These are phyloP conservation scores for Podaxis rugospora DNA, from an alignment of 768 basidiomycete species.

Conservation along the genomic window DNA sequence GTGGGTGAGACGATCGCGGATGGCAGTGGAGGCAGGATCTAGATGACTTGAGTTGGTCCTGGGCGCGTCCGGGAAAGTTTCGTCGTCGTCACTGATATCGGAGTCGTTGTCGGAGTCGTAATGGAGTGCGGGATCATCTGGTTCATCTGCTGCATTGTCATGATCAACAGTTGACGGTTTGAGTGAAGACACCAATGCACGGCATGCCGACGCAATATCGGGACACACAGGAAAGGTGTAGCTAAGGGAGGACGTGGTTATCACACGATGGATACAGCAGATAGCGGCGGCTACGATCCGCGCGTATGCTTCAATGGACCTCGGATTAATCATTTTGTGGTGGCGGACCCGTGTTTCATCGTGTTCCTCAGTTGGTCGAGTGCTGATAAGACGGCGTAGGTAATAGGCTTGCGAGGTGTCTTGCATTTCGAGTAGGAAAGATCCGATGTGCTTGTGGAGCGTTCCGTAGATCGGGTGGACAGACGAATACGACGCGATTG, in stretches of 20 bases:
- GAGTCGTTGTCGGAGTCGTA: background rate
- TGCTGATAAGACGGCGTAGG: slow-evolving; percentile 12
- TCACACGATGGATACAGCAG: background rate
- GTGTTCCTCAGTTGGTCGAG: slow-evolving; percentile 12
- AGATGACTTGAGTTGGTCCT: background rate
- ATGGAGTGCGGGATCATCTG: background rate
- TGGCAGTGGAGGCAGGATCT: background rate
- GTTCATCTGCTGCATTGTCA: background rate
- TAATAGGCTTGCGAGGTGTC: background rate
- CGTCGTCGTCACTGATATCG: background rate
- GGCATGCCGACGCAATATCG: background rate
- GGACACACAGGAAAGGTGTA: background rate
- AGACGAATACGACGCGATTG: background rate
- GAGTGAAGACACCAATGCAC: background rate
- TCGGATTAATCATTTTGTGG: slow-evolving; percentile 6
- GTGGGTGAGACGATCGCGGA: background rate
- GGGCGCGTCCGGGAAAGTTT: background rate
- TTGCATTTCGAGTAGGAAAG: background rate
- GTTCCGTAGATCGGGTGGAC: background rate
- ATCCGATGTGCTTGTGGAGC: background rate
- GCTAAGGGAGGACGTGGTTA: background rate
- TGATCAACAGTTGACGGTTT: background rate
- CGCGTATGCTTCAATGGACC: background rate
- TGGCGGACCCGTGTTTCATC: background rate
- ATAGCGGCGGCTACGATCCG: background rate